phyloP scores from a whole-genome alignment of 2,329 filamentous ascomycete genomes.

The Talaromyces piceae region DNA sequence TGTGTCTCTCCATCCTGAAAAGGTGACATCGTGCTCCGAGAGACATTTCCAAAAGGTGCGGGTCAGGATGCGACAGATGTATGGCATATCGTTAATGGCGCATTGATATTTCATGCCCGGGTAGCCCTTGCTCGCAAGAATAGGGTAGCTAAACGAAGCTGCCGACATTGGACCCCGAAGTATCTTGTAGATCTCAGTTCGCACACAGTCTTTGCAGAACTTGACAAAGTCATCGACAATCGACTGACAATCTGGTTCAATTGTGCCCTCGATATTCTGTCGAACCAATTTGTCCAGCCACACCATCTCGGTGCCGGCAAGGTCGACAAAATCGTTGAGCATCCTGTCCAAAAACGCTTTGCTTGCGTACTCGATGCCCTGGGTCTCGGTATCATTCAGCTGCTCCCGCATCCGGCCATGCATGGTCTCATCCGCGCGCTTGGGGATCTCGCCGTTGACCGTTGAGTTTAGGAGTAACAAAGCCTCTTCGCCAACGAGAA shows the following conservation, averaged over 20 bases:
- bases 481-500: slow-evolving; percentile 58
- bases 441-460: neutral
- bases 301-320: slow-evolving; percentile 27
- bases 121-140: neutral
- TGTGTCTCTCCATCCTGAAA: slow-evolving; percentile 2
- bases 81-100: slow-evolving; percentile 14
- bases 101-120: slow-evolving; percentile 9
- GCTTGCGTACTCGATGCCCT: slow-evolving; percentile 53
- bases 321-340: slow-evolving; percentile 22
- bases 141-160: neutral
- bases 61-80: slow-evolving; percentile 22
- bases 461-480: slow-evolving; percentile 31
- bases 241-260: slow-evolving; percentile 9
- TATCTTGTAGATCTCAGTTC: slow-evolving; percentile 21
- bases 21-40: neutral
- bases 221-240: slow-evolving; percentile 16
- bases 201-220: slow-evolving; percentile 25
- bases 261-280: slow-evolving; percentile 23
- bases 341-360: slow-evolving; percentile 47
- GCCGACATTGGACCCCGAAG: slow-evolving; percentile 3
- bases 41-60: slow-evolving; percentile 23
- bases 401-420: slow-evolving; percentile 42
- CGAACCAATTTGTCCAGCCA: slow-evolving; percentile 29
- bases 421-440: slow-evolving; percentile 25
- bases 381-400: slow-evolving; percentile 49